A percentile compares a stretch with the other conserved stretches of the same genome.
phyloP scores from a whole-genome alignment of 2,329 filamentous ascomycete genomes.

The Fusarium vanettenii region DNA sequence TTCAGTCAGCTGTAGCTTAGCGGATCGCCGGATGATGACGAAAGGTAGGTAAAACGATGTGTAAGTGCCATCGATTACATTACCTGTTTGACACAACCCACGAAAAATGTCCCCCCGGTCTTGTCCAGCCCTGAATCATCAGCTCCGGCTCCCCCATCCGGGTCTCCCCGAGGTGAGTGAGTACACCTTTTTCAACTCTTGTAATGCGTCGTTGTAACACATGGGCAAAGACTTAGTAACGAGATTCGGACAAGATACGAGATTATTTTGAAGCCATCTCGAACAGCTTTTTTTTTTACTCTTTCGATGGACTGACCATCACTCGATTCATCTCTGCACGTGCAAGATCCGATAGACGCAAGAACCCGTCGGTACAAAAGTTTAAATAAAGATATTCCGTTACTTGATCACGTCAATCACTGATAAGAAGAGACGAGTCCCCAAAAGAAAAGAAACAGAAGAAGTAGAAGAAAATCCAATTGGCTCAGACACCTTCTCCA shows the following conservation, averaged over 20 bases:
- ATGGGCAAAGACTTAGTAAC: conserved; percentile 17
- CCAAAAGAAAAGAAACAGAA: background rate
- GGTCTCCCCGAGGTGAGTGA: conserved; percentile 26
- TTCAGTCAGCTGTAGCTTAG: background rate
- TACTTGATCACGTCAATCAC: conserved; percentile 32
- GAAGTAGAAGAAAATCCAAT: conserved; percentile 3
- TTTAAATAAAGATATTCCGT: conserved; percentile 15
- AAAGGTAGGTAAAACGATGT: conserved; percentile 17
- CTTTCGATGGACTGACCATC: background rate
- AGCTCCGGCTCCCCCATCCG: conserved; percentile 19
- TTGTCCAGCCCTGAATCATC: conserved; percentile 30
- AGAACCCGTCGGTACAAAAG: background rate
- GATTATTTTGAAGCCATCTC: background rate
- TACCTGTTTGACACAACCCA: conserved; percentile 14
- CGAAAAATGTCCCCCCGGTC: conserved; percentile 6
- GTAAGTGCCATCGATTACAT: conserved; percentile 35
- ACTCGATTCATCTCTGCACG: background rate
- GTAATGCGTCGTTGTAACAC: conserved; percentile 19
- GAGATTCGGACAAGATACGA: conserved; percentile 20
- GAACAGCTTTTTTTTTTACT: background rate
- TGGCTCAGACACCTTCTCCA: background rate
- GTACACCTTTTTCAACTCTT: background rate
- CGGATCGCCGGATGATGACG: conserved; percentile 31
- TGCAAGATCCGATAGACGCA: background rate
- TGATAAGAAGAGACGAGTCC: background rate